These are phyloP conservation scores for Saccharomycopsis microspora DNA, from an alignment of 805 yeast genomes.

Conservation along the genomic window DNA sequence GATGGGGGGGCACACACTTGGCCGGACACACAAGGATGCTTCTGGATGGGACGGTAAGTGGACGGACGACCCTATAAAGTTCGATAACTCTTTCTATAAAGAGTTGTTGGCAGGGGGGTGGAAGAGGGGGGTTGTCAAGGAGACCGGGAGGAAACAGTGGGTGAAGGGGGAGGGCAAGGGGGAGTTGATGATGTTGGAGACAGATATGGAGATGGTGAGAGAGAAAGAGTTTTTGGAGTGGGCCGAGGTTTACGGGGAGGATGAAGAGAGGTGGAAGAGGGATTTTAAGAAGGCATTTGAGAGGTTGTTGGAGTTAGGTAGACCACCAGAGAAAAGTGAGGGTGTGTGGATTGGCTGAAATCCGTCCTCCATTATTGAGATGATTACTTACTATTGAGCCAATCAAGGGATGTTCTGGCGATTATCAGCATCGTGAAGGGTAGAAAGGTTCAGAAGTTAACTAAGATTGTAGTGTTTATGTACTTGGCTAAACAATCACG, in stretches of 20 bases:
- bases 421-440: background rate
- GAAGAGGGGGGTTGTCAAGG: conserved; percentile 27
- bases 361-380: background rate
- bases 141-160: conserved; percentile 31
- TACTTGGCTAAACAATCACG: too few species aligned
- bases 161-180: conserved; percentile 24
- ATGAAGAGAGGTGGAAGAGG: conserved; percentile 24
- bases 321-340: conserved; percentile 8
- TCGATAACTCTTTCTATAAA: conserved; percentile 32
- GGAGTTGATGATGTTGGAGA: conserved; percentile 34
- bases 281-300: conserved; percentile 32
- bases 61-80: conserved; percentile 30
- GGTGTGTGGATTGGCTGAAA: background rate
- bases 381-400: background rate
- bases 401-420: background rate
- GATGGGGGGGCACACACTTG: conserved; percentile 38
- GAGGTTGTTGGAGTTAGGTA: conserved; percentile 34
- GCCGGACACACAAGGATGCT: conserved; percentile 35
- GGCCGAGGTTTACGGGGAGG: conserved; percentile 30
- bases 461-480: too few species aligned
- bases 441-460: too few species aligned
- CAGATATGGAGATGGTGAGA: conserved; percentile 32
- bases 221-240: conserved; percentile 26
- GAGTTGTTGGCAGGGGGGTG: conserved; percentile 23
- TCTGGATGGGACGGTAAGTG: conserved; percentile 41